Evolutionary conservation across 2,329 filamentous ascomycete genomes (phyloP).

Genomic region (Diplodia intermedia): DNA sequence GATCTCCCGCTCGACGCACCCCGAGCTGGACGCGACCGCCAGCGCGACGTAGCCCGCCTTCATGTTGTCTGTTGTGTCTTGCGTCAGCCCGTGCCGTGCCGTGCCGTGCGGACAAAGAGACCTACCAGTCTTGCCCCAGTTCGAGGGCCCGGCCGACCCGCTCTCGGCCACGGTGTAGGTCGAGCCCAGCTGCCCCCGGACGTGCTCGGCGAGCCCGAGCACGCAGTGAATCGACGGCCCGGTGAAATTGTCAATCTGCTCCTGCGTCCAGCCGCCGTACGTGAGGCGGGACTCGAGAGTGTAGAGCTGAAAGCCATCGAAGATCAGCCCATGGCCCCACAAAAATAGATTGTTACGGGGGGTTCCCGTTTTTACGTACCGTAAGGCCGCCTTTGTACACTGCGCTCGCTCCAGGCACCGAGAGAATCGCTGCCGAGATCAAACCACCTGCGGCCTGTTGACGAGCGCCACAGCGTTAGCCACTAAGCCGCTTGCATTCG

Average conservation of each 20-base stretch:
- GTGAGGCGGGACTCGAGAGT: slow-evolving; percentile 64
- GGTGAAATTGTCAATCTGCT: slow-evolving; percentile 59
- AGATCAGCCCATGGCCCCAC: slow-evolving; percentile 12
- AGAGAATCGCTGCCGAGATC: slow-evolving; percentile 65
- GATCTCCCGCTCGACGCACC: slow-evolving; percentile 61
- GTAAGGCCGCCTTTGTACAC: slow-evolving; percentile 64
- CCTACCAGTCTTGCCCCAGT: slow-evolving; percentile 55
- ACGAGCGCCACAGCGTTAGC: slow-evolving; percentile 18
- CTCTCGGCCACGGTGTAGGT: slow-evolving; percentile 68
- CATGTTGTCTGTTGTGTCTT: slow-evolving; percentile 40
- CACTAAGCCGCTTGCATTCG: slow-evolving; percentile 15
- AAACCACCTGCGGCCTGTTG: slow-evolving; percentile 66
- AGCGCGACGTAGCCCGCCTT: slow-evolving; percentile 65
- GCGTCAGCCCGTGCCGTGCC: background rate
- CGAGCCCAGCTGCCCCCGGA: slow-evolving; percentile 59
- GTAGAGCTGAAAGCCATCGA: slow-evolving; percentile 53
- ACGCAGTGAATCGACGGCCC: slow-evolving; percentile 67
- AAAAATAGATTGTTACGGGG: slow-evolving; percentile 1
- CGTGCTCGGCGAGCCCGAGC: slow-evolving; percentile 62
- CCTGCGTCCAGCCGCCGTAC: slow-evolving; percentile 67
- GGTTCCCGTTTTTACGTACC: background rate
- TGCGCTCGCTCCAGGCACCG: slow-evolving; percentile 64
- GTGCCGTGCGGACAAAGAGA: background rate
- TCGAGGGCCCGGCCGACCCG: slow-evolving; percentile 69
- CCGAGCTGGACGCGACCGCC: slow-evolving; percentile 61